Evolutionary conservation across 352 stramenopile species (phyloP).

Genomic region (Globisporangium nagaii): DNA sequence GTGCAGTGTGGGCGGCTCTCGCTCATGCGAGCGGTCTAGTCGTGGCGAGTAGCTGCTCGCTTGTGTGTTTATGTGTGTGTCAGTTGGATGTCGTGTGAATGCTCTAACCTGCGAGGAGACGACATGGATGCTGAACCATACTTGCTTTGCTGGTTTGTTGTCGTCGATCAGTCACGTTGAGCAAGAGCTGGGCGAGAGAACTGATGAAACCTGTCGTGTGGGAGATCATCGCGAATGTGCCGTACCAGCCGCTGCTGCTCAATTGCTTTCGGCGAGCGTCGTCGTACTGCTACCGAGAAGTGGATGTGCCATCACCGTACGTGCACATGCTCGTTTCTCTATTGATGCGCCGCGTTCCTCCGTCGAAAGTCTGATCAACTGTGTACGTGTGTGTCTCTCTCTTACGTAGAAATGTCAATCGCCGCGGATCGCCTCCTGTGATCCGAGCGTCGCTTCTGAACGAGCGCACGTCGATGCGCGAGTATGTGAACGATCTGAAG

Average conservation of each 20-base stretch:
- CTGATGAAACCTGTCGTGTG: conserved; percentile 79
- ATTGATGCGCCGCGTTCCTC: neutral
- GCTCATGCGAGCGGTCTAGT: too few relatives aligned
- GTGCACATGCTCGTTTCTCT: neutral
- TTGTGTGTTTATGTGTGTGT: neutral
- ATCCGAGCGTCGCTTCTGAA: conserved; percentile 80
- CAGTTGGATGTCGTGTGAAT: neutral
- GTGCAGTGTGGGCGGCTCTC: too few relatives aligned
- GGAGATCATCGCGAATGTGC: conserved; percentile 77
- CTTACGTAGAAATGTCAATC: conserved; percentile 74
- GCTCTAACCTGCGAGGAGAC: too few relatives aligned
- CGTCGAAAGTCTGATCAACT: neutral
- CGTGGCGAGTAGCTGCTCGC: too few relatives aligned
- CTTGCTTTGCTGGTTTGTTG: neutral
- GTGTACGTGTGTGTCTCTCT: neutral
- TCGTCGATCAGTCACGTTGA: conserved; percentile 46
- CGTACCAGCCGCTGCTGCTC: conserved; percentile 65
- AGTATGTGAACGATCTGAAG: conserved; percentile 83
- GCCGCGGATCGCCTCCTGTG: conserved; percentile 72
- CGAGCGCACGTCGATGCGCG: conserved; percentile 79
- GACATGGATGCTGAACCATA: too few relatives aligned
- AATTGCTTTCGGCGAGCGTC: conserved; percentile 82
- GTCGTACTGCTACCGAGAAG: conserved; percentile 85
- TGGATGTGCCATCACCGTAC: conserved; percentile 83
- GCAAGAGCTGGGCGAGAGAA: conserved; percentile 66